Base-by-base conservation (phyloP, 2,329 filamentous ascomycete species). In the Ophiosphaerella korrae region DNA sequence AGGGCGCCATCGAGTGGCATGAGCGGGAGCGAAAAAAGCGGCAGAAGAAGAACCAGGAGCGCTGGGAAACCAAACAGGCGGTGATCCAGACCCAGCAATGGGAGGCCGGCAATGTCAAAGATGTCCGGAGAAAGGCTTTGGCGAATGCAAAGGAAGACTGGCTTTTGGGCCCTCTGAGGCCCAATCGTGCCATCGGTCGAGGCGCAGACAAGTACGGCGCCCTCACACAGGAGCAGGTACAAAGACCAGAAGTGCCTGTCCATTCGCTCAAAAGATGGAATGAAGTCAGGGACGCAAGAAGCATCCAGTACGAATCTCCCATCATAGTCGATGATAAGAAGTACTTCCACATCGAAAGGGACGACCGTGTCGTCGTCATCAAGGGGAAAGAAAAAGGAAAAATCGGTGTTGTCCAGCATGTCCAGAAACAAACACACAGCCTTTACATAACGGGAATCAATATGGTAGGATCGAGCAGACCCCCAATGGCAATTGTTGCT, bases 331-430 rank as follows among this genome's bases (percentile, higher is more conserved):
- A 69, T 31, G 58, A 64, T 40, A 58, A 68, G 40, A 67, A 59
- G 41, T 68, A 51, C 47, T 70, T 68, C 31, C 68, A 67, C 13
- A 71, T 80, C 24, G 65, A 70, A 59, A 70, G 73, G 60, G 86
- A 87, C 6, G 94, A 97, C 74, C 84, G 94, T 52, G 92, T 97
- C 29, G 89, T 93, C 45, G 77, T 97, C 51, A 76, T 91, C 46
- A 84, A 88, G 53, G 92, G 93, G 7, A 82, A 82, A 32, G 89
- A 94, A 66, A 88, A 87, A 77, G 92, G 92, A 65, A 90, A 88
- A 77, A 94, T 99, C 74, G 89, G 90, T 43, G 77, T 78, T n/a
- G 84, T 97, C 38, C 73, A 71, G 52, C 72, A 77, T 1, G 77
- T 95, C 39, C 76, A 72, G 11, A 45, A 60, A 1, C 64, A 74